Conservation (phyloP, 1,284 basidiomycete species). For the Ustilago hordei region DNA sequence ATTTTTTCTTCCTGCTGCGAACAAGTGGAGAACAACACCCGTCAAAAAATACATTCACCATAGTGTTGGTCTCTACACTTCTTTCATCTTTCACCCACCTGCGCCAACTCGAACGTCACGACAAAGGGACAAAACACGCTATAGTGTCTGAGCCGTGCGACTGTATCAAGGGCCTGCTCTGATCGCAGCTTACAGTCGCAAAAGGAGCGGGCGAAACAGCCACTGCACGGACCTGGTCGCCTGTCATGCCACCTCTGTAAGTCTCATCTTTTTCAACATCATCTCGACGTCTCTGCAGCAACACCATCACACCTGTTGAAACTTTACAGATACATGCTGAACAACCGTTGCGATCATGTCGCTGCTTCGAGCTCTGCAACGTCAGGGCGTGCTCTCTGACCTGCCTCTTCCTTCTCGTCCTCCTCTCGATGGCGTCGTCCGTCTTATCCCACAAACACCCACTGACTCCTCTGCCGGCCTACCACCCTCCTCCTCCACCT, state of each 20-base stretch:
- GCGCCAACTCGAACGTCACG: neutral
- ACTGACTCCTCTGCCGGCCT: slow-evolving; percentile 7
- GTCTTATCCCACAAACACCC: slow-evolving; percentile 7
- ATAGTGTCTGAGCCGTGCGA: slow-evolving; percentile 1
- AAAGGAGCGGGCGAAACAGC: neutral
- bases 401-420: slow-evolving; percentile 25
- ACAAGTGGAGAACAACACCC: slow-evolving; percentile 14
- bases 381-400: slow-evolving; percentile 32
- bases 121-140: neutral
- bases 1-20: neutral
- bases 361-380: slow-evolving; percentile 38
- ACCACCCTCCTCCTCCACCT: neutral
- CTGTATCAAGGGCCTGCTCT: slow-evolving; percentile 1
- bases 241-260: slow-evolving; percentile 43
- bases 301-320: neutral
- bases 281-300: neutral
- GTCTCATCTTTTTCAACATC: slow-evolving; percentile 1
- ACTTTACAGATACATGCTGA: too few relatives aligned
- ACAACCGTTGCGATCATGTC: slow-evolving; percentile 15
- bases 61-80: neutral
- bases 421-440: slow-evolving; percentile 10
- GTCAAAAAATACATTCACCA: neutral
- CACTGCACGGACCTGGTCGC: slow-evolving; percentile 26
- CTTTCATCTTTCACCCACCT: neutral
- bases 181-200: slow-evolving; percentile 3